These are phyloP conservation scores for Zhuliangozyma blackwelliae DNA, from an alignment of 1,139 yeast species.

Conservation along the genomic window DNA sequence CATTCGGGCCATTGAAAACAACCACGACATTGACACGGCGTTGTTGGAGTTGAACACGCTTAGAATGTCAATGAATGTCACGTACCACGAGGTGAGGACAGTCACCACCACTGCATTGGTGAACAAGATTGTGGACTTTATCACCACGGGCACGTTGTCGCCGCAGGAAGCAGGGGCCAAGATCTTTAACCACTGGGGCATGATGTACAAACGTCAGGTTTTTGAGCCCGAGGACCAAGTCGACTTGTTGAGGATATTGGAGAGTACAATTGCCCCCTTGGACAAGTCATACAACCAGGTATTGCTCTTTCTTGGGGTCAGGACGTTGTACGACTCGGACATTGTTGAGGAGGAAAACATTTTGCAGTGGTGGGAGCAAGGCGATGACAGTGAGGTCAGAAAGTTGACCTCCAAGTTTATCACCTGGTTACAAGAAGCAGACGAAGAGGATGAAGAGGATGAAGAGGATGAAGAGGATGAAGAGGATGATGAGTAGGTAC, in stretches of 20 bases:
- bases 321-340: slow-evolving; percentile 73
- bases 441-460: slow-evolving; percentile 68
- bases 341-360: slow-evolving; percentile 78
- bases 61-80: slow-evolving; percentile 95
- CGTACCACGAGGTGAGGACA: slow-evolving; percentile 84
- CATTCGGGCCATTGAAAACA: slow-evolving; percentile 83
- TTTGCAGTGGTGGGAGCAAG: slow-evolving; percentile 72
- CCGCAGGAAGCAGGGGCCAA: slow-evolving; percentile 73
- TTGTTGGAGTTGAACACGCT: slow-evolving; percentile 86
- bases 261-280: slow-evolving; percentile 37
- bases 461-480: slow-evolving; percentile 38
- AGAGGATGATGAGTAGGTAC: neutral
- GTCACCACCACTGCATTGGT: slow-evolving; percentile 77
- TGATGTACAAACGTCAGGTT: slow-evolving; percentile 73
- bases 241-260: slow-evolving; percentile 63
- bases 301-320: slow-evolving; percentile 60
- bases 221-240: slow-evolving; percentile 75
- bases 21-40: slow-evolving; percentile 92
- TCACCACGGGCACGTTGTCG: slow-evolving; percentile 69
- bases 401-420: slow-evolving; percentile 66
- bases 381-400: slow-evolving; percentile 46
- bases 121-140: slow-evolving; percentile 62
- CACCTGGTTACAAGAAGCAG: slow-evolving; percentile 86
- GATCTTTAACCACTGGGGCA: slow-evolving; percentile 76
- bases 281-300: slow-evolving; percentile 39